Conservation (phyloP, 345 rosid species). For the Brassica cretica region DNA sequence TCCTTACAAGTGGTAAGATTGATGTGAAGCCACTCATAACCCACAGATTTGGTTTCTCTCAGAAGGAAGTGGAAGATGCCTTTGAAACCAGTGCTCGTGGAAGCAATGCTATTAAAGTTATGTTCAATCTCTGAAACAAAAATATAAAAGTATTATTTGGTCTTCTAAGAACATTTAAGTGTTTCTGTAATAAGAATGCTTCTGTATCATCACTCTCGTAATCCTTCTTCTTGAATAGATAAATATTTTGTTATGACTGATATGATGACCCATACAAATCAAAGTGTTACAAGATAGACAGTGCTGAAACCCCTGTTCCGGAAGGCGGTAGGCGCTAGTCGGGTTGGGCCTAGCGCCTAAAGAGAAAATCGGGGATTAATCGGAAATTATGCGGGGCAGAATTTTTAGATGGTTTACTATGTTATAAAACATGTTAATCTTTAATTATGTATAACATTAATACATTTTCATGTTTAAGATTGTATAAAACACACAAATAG, state of each 20-base stretch:
- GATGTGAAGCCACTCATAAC: constrained; percentile 88
- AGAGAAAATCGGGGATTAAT: too few species aligned
- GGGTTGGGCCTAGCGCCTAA: too few species aligned
- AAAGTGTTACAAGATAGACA: constrained; percentile 23
- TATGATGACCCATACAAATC: constrained; percentile 12
- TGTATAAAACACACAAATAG: too few species aligned
- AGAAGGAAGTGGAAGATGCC: constrained; percentile 78
- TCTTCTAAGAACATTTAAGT: background rate
- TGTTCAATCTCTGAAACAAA: constrained; percentile 66
- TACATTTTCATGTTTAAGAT: too few species aligned
- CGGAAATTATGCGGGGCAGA: too few species aligned
- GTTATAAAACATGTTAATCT: too few species aligned
- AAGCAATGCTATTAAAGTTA: constrained; percentile 81
- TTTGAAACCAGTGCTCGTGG: constrained; percentile 89
- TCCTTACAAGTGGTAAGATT: constrained; percentile 72
- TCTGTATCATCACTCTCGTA: background rate
- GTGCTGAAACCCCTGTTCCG: background rate
- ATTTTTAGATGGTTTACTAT: too few species aligned
- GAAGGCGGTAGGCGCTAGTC: too few species aligned
- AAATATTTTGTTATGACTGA: constrained; percentile 26
- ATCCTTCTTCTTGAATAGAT: constrained; percentile 16
- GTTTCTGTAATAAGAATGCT: constrained; percentile 10
- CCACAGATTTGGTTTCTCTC: constrained; percentile 84
- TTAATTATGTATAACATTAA: too few species aligned
- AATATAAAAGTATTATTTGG: background rate